Base-by-base conservation (phyloP, 345 rosid species). In the Eucalyptus erythrocorys region DNA sequence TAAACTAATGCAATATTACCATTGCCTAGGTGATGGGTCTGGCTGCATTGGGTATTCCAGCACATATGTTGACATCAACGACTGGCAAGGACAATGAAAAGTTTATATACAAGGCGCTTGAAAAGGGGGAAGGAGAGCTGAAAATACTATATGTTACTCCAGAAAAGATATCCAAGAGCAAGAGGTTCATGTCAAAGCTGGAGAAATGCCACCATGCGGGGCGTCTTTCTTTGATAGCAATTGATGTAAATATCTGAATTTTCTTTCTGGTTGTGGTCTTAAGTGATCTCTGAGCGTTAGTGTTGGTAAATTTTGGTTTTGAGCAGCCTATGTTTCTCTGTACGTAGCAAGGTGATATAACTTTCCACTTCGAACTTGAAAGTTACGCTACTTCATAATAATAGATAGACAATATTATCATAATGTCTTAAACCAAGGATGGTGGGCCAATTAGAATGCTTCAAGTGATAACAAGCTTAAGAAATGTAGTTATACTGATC, bases 151-250 rank as follows among this genome's bases (percentile, higher is more conserved):
- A 97, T 89, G 99, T 95, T 51, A 97, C 99, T 24, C 99, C 99
- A 2, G 99, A 96, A 90, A 97, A 96, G 91, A 94, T 97, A 91
- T 97, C 99, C 43, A 97, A 97, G 94, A 97, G 99, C 95, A 97
- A 96, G 92, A 93, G 99, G 88, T 97, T 97, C 89, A 97, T 97
- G 98, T 97, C 99, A n/a, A 96, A 97, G 93, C 99, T 97, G 57
- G 99, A 97, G 92, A 97, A 96, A 87, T 96, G 98, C 88, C 95
- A 96, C 84, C 92, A 89, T 86, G 94, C 95, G 53, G 97, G 96
- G 34, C 94, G 93, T 57, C 96, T 96, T 89, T 94, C 99, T 88
- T 94, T 97, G 87, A 95, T 96, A 87, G 94, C 99, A 79, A 91
- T 96, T 82, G 99, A 96, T 94, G 99, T 96, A 87, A 96, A 98